Evolutionary conservation across 2,329 filamentous ascomycete species (phyloP).

Genomic region (Trichoderma koningiopsis): DNA sequence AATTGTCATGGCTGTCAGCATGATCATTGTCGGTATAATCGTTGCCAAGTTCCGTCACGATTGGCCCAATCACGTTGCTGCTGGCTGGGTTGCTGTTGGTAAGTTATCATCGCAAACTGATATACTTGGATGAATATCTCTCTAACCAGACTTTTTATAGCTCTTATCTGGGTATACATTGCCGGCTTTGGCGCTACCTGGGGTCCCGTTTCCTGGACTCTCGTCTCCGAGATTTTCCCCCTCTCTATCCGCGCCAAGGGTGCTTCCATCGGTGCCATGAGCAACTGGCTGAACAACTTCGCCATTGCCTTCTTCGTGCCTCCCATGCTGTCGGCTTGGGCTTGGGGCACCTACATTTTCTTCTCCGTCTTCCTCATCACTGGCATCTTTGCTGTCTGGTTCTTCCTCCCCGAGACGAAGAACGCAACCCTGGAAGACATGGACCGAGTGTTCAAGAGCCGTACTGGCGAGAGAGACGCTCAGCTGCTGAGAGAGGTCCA

Average conservation of each 20-base stretch:
- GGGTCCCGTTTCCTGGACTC: slow-evolving; percentile 74
- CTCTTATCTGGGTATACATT: slow-evolving; percentile 74
- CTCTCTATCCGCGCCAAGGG: slow-evolving; percentile 70
- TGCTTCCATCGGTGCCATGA: slow-evolving; percentile 66
- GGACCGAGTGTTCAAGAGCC: slow-evolving; percentile 54
- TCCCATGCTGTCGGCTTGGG: slow-evolving; percentile 64
- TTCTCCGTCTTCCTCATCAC: slow-evolving; percentile 68
- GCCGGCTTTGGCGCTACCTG: slow-evolving; percentile 75
- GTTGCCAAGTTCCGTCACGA: slow-evolving; percentile 62
- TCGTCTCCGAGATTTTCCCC: slow-evolving; percentile 75
- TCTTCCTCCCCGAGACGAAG: slow-evolving; percentile 67
- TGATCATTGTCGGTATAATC: slow-evolving; percentile 72
- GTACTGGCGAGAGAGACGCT: slow-evolving; percentile 37
- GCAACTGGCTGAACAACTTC: slow-evolving; percentile 66
- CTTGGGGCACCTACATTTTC: slow-evolving; percentile 71
- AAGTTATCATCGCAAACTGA: neutral
- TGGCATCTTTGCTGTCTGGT: slow-evolving; percentile 64
- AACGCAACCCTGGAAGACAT: slow-evolving; percentile 66
- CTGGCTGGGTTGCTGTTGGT: slow-evolving; percentile 67
- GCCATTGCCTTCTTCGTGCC: slow-evolving; percentile 68
- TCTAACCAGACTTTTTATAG: slow-evolving; percentile 39
- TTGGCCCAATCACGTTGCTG: slow-evolving; percentile 59
- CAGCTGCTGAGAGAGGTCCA: slow-evolving; percentile 32
- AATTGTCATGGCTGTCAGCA: slow-evolving; percentile 69
- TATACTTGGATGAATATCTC: neutral